Percentiles rank a stretch among this genome's conserved stretches.
phyloP scores from a whole-genome alignment of 2,329 filamentous ascomycete genomes.

The Ilyonectria robusta region DNA sequence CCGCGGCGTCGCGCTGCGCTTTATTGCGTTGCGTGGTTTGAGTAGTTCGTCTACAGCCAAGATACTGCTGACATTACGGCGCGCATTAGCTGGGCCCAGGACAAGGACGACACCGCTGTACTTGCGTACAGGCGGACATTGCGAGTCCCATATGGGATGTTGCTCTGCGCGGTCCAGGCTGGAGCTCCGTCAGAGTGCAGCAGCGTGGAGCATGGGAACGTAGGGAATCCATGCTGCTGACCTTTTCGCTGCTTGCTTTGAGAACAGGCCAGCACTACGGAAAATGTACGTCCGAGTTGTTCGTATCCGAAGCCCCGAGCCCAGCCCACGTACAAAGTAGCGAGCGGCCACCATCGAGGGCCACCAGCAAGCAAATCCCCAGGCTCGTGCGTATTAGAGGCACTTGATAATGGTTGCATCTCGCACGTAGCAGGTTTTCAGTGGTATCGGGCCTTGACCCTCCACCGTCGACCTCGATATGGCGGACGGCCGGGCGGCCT shows the following conservation, averaged over 20 bases:
- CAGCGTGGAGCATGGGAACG: constrained; percentile 36
- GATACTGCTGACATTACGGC: constrained; percentile 31
- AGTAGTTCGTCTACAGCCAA: constrained; percentile 33
- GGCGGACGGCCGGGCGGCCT: constrained; percentile 20
- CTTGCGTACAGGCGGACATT: constrained; percentile 30
- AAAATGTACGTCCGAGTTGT: constrained; percentile 25
- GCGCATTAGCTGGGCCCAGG: constrained; percentile 36
- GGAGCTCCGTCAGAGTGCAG: constrained; percentile 43
- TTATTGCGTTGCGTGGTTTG: constrained; percentile 11
- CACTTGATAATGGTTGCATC: constrained; percentile 25
- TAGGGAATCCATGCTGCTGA: constrained; percentile 41
- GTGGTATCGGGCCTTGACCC: constrained; percentile 14
- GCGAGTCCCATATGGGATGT: constrained; percentile 40
- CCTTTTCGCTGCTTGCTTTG: constrained; percentile 15
- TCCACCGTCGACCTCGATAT: constrained; percentile 17
- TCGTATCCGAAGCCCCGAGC: constrained; percentile 19
- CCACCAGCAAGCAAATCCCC: constrained; percentile 6
- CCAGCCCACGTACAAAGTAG: constrained; percentile 7
- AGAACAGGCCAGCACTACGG: constrained; percentile 32
- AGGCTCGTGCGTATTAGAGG: background rate
- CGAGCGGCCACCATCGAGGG: background rate
- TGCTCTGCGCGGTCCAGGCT: constrained; percentile 38
- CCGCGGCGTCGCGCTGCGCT: constrained; percentile 25
- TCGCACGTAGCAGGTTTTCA: constrained; percentile 28
- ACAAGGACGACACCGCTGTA: constrained; percentile 27